Evolutionary conservation across 2,329 filamentous ascomycete species (phyloP).

Genomic region (Neocucurbitaria cava): DNA sequence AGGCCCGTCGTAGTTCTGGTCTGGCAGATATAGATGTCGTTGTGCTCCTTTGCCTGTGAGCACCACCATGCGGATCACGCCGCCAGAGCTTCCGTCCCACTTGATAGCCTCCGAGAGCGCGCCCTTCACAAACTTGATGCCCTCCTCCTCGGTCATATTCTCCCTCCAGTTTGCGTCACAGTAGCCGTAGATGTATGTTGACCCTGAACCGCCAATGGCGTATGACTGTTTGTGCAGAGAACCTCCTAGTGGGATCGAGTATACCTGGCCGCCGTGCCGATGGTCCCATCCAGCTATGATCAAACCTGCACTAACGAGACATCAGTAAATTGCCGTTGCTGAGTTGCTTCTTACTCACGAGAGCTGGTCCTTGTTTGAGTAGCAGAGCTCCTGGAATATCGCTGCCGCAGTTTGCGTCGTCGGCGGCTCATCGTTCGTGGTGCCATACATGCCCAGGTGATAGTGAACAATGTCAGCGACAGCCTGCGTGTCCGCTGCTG

Average conservation of each 20-base stretch:
- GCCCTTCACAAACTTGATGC: slow-evolving; percentile 90
- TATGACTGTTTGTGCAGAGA: slow-evolving; percentile 98
- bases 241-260: slow-evolving; percentile 94
- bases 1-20: slow-evolving; percentile 80
- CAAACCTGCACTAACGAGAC: slow-evolving; percentile 76
- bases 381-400: slow-evolving; percentile 98
- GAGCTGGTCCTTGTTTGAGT: slow-evolving; percentile 92
- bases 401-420: slow-evolving; percentile 95
- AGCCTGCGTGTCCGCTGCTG: slow-evolving; percentile 95
- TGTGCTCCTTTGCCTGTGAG: slow-evolving; percentile 88
- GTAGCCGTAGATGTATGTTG: slow-evolving; percentile 99
- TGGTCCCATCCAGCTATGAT: slow-evolving; percentile 99
- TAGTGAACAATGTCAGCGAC: slow-evolving; percentile 98
- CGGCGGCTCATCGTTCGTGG: slow-evolving; percentile 86
- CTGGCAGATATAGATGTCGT: slow-evolving; percentile 93
- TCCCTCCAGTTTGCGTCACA: slow-evolving; percentile 97
- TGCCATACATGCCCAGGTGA: slow-evolving; percentile 89
- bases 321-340: slow-evolving; percentile 22
- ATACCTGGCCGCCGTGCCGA: slow-evolving; percentile 94
- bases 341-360: slow-evolving; percentile 65
- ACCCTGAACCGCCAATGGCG: slow-evolving; percentile 93
- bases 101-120: slow-evolving; percentile 94
- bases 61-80: slow-evolving; percentile 97
- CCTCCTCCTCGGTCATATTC: slow-evolving; percentile 90
- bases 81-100: slow-evolving; percentile 98